Evolutionary conservation across 139 green algal genomes (phyloP), one percentile per base, ranked within the genome.

Genomic region (Chlamydomonas applanata): DNA sequence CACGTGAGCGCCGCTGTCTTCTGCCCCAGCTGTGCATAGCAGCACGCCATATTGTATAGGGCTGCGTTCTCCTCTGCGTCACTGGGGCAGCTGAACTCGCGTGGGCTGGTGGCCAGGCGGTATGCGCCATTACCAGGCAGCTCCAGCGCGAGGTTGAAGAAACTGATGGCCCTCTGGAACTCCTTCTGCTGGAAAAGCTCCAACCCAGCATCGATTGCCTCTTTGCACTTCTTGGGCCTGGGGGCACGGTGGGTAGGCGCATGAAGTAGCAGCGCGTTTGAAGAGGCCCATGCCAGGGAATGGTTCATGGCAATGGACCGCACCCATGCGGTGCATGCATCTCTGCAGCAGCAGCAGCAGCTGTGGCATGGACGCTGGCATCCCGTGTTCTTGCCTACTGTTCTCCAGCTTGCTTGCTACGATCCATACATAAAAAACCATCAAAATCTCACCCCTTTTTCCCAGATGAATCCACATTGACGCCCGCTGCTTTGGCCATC

Each of bases 41-140:
- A 82, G 74, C 87, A 91, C 20, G 85, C 82, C 79, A 85, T 82
- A 72, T 87, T 87, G 80, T 90, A 94, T 65, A 94, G 82, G 0
- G 85, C 86, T 0, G 82, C 83, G 25, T 88, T 73, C 79, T 93
- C 89, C 79, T 94, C 89, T 3, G 77, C 85, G 30, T 94, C 89
- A 17, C 65, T 82, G 1, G 87, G 84, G 61, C 84, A 89, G 68
- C 81, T 84, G 75, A 79, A 90, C 79, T 90, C 85, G 24, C 85
- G 62, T 0, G 79, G 75, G 5, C 57, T 83, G n/a, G 62, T 68
- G 1, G 79, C 40, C 49, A 89, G 32, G 2, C 84, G 72, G 62
- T 89, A 86, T 1, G 82, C 79, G 14, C 86, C 82, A 59, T 84
- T 86, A 25, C 88, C 85, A 9, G 88, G 86, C 60, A 93, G 79